These are phyloP conservation scores for Purpureocillium takamizusanense DNA, from an alignment of 2,329 filamentous ascomycete genomes.

Conservation along the genomic window DNA sequence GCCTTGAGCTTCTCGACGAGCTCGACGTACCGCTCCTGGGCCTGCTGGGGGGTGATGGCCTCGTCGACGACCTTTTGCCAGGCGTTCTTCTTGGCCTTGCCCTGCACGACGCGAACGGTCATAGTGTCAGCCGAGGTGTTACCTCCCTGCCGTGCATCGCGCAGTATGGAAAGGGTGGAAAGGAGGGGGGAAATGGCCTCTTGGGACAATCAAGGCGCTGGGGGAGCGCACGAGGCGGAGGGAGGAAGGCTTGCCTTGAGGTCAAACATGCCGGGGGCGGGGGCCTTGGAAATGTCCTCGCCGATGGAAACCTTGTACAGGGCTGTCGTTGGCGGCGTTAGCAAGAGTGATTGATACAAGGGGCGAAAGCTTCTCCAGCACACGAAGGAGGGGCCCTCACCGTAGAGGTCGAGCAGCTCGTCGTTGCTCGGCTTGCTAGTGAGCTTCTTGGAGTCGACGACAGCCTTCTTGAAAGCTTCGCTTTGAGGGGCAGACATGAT, in stretches of 20 bases:
- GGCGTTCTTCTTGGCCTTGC: conserved; percentile 70
- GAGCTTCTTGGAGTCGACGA: conserved; percentile 58
- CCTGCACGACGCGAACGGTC: conserved; percentile 32
- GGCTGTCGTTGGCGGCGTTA: too few species aligned
- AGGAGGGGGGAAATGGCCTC: too few species aligned
- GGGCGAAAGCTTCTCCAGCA: background rate
- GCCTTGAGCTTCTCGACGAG: conserved; percentile 64
- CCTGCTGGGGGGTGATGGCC: conserved; percentile 51
- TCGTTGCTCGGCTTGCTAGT: conserved; percentile 54
- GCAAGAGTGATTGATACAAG: too few species aligned
- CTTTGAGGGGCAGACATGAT: conserved; percentile 32
- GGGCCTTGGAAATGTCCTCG: conserved; percentile 47
- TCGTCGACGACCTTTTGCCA: conserved; percentile 66
- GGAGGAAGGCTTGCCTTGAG: conserved; percentile 41
- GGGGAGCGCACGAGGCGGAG: background rate
- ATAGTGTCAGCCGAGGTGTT: too few species aligned
- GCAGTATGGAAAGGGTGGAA: too few species aligned
- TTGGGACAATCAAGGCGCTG: too few species aligned
- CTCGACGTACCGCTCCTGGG: conserved; percentile 69
- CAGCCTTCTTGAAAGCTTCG: conserved; percentile 46
- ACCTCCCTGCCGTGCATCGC: too few species aligned
- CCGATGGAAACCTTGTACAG: conserved; percentile 50
- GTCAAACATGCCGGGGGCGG: conserved; percentile 60
- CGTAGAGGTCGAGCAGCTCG: conserved; percentile 56
- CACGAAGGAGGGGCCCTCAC: conserved; percentile 23